Percentiles rank a stretch among this genome's conserved stretches.
These are phyloP conservation scores for Coemansia sp. DNA, from an alignment of 192 early-diverging fungal species.

Conservation along the genomic window DNA sequence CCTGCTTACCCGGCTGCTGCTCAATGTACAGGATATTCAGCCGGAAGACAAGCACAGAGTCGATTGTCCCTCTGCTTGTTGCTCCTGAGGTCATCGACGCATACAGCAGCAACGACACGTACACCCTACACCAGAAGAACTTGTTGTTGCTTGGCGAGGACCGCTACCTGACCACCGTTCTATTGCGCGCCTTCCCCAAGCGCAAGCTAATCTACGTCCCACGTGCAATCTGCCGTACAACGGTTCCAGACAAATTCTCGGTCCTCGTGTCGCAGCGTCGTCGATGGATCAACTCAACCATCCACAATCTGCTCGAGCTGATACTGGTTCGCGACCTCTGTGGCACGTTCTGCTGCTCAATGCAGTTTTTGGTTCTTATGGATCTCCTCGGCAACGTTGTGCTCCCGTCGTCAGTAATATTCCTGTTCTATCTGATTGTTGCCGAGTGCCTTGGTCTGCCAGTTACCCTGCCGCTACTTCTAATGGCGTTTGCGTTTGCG, in stretches of 20 bases:
- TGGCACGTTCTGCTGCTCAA: conserved; percentile 97
- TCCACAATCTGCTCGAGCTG: conserved; percentile 92
- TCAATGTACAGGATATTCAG: conserved; percentile 94
- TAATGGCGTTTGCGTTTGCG: conserved; percentile 76
- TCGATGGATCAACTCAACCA: conserved; percentile 97
- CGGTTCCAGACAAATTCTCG: conserved; percentile 67
- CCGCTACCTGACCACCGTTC: conserved; percentile 79
- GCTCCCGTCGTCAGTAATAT: conserved; percentile 68
- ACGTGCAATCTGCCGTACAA: conserved; percentile 73
- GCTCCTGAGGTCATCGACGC: conserved; percentile 78
- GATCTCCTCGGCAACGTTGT: conserved; percentile 74
- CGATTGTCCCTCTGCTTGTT: conserved; percentile 69
- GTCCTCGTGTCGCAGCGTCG: conserved; percentile 83
- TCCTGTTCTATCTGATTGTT: conserved; percentile 54
- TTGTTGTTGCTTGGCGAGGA: too few relatives aligned
- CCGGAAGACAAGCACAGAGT: conserved; percentile 56
- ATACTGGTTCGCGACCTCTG: conserved; percentile 91
- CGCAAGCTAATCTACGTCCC: conserved; percentile 81
- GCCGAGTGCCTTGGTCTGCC: conserved; percentile 45
- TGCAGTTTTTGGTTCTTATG: conserved; percentile 81
- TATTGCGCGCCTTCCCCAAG: conserved; percentile 76
- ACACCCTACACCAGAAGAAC: conserved; percentile 81
- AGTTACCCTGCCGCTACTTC: conserved; percentile 63
- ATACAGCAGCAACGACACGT: conserved; percentile 66
- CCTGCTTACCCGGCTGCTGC: conserved; percentile 97